Base-by-base conservation (phyloP, 139 green algal species). In the Diplosphaera chodatii region DNA sequence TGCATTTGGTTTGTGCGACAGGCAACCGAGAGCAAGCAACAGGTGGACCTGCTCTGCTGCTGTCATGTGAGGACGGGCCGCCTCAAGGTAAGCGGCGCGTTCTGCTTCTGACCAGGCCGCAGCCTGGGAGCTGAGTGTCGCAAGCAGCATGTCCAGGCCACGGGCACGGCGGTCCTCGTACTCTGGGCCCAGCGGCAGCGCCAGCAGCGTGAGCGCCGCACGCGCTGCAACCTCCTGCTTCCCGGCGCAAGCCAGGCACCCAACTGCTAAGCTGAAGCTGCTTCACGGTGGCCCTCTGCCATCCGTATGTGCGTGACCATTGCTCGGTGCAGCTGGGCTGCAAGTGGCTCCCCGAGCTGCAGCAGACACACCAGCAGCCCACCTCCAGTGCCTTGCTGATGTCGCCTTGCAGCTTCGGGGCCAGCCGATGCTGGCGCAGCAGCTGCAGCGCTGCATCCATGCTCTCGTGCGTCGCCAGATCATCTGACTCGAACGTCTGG, bases 1-100 rank as follows among this genome's bases (percentile, higher is more conserved):
- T n/a, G n/a, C n/a, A n/a, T n/a, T n/a, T n/a, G n/a, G n/a, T n/a
- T n/a, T n/a, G n/a, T n/a, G n/a, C n/a, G n/a, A n/a, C n/a, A n/a
- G n/a, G n/a, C n/a, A n/a, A n/a, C n/a, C n/a, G n/a, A n/a, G n/a
- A n/a, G n/a, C n/a, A n/a, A n/a, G n/a, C n/a, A n/a, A n/a, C n/a
- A n/a, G n/a, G n/a, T n/a, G n/a, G n/a, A 85, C 78, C 71, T 74
- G 68, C 80, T 85, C 76, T 27, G 55, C 68, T 1, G 80, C 76
- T 20, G 80, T 80, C 22, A 83, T 41, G 18, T 33, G 25, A 30
- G 66, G 31, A 0, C 67, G 28, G 25, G 80, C 28, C 0, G 63
- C 27, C 21, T 80, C 65, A 33, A 84, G 29, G 41, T 81, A 80
- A 20, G 41, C 34, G 23, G 29, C 34, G 25, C 72, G 63, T 3